phyloP scores from a whole-genome alignment of 345 rosid species.

The Theobroma cacao region DNA sequence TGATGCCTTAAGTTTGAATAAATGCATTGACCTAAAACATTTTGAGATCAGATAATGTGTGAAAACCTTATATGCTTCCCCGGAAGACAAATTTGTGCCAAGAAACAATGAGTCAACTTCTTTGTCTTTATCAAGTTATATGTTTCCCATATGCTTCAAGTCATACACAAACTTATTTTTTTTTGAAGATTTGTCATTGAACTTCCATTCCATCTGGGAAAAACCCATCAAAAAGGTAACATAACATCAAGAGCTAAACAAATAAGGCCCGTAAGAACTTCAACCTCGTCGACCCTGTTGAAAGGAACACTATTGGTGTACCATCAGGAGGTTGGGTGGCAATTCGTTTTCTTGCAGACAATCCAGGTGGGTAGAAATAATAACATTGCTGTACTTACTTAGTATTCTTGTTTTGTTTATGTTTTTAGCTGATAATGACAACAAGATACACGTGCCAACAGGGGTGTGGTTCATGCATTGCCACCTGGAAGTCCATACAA shows the following conservation, averaged over 20 bases:
- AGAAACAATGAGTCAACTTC: not conserved
- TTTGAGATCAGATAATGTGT: not conserved
- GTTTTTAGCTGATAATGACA: too few species aligned
- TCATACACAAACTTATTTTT: not conserved
- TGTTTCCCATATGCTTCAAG: not conserved
- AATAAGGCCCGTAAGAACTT: conserved; percentile 49
- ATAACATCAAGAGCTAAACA: too few species aligned
- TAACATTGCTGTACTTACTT: too few species aligned
- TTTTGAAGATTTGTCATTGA: too few species aligned
- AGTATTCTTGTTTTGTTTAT: too few species aligned
- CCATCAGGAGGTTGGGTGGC: conserved; percentile 73
- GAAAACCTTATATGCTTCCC: not conserved
- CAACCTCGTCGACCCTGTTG: conserved; percentile 57
- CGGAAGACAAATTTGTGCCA: not conserved
- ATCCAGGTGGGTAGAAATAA: too few species aligned
- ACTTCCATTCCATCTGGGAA: too few species aligned
- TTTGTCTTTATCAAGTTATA: not conserved
- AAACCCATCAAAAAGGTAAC: too few species aligned
- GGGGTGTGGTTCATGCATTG: conserved; percentile 76
- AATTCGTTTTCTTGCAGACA: conserved; percentile 55
- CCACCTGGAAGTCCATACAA: conserved; percentile 69
- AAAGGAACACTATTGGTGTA: conserved; percentile 61
- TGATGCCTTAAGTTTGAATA: not conserved
- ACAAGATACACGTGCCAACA: conserved; percentile 7
- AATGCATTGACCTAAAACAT: not conserved